phyloP scores from a whole-genome alignment of 257 asterid species.

The Linderniella brevidens region DNA sequence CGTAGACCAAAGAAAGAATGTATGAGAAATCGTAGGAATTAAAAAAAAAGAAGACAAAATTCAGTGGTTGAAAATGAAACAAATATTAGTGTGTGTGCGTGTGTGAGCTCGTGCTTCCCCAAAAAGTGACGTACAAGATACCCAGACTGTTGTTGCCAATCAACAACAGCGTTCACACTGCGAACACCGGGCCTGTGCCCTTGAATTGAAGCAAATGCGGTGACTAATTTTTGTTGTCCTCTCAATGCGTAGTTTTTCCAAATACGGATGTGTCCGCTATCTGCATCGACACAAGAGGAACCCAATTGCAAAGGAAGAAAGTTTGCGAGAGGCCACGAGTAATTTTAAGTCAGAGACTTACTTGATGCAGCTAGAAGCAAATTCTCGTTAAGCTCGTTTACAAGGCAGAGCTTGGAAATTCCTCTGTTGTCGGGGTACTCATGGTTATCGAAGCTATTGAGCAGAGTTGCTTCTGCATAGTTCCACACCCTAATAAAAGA shows the following conservation, averaged over 20 bases:
- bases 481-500: slow-evolving; percentile 36
- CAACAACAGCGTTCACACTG: slow-evolving; percentile 85
- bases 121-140: slow-evolving; percentile 27
- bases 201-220: slow-evolving; percentile 82
- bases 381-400: slow-evolving; percentile 83
- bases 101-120: no score
- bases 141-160: slow-evolving; percentile 99
- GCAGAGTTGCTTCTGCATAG: slow-evolving; percentile 65
- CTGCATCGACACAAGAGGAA: slow-evolving; percentile 21
- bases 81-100: not conserved
- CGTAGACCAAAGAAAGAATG: slow-evolving; percentile 3
- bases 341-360: slow-evolving; percentile 21
- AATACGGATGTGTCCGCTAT: slow-evolving; percentile 80
- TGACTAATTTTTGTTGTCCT: slow-evolving; percentile 70
- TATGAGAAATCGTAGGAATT: not conserved
- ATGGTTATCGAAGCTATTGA: slow-evolving; percentile 83
- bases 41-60: not conserved
- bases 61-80: not conserved
- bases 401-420: slow-evolving; percentile 80
- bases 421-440: slow-evolving; percentile 71
- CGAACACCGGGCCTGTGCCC: slow-evolving; percentile 83
- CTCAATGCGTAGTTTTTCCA: slow-evolving; percentile 78
- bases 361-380: slow-evolving; percentile 98
- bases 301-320: not conserved
- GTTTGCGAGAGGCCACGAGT: not conserved